Base-by-base conservation (phyloP, 768 basidiomycete genomes). In the Lactarius akahatsu region DNA sequence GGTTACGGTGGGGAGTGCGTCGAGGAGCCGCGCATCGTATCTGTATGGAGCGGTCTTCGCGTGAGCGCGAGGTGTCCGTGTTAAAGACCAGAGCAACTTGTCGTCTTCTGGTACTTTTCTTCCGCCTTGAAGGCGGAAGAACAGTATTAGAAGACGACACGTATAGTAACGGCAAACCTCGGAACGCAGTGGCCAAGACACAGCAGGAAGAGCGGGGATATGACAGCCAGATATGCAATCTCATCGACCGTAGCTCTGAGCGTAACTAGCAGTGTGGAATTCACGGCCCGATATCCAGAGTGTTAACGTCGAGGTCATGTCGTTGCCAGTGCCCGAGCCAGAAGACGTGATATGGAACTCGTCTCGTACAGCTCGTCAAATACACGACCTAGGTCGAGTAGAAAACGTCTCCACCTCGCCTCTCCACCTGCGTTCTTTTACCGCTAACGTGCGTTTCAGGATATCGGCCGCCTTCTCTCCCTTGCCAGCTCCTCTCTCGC, bases 401-500 rank as follows among this genome's bases (percentile, higher is more conserved):
- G 91, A 92, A 74, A 91, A 91, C 81, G 91, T 88, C 50, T 57
- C 76, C 59, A 20, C 58, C 26, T 20, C 9, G 9, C 18, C 20
- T 32, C 40, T 20, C 36, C 40, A 23, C 41, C 10, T 28, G 18
- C 34, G 16, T n/a, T 4, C 26, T 1, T 38, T 47, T 11, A 32
- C n/a, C 45, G 20, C 36, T 40, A 56, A 70, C 56, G 7, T 8
- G 59, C 28, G 59, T 52, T 52, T 11, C 71, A 93, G 91, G 90
- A 92, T 74, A 90, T 92, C 71, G 86, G 86, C 59, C 87, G 86
- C 52, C 82, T 93, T 41, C 82, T 94, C 59, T 82, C 86, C 23
- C 78, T 92, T 28, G 91, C 91, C 6, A 89, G 88, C 9, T 89
- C 91, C 18, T 91, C 89, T 10, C 86, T 92, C 64, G 88, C 90